Percentiles rank a stretch among this genome's conserved stretches.
These are phyloP conservation scores for Thermoascus crustaceus DNA, from an alignment of 2,329 filamentous ascomycete genomes.

Conservation along the genomic window DNA sequence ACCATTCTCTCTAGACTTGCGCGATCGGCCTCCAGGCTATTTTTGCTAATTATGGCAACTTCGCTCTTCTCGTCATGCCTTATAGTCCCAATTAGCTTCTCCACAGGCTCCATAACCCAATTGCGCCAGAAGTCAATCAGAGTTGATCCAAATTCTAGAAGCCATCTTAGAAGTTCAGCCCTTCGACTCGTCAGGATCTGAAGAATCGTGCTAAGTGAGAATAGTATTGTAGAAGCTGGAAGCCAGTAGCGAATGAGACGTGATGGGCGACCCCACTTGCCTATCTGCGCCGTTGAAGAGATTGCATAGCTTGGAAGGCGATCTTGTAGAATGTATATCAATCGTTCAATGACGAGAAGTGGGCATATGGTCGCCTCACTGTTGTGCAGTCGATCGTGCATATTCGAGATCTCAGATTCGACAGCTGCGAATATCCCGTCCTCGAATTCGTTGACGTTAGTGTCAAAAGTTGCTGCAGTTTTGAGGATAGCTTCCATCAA, in stretches of 20 bases:
- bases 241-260: constrained; percentile 80
- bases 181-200: constrained; percentile 65
- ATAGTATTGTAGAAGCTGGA: constrained; percentile 58
- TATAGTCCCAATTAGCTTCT: constrained; percentile 82
- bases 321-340: constrained; percentile 54
- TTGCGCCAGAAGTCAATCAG: constrained; percentile 88
- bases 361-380: constrained; percentile 2
- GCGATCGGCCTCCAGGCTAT: constrained; percentile 80
- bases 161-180: constrained; percentile 71
- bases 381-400: constrained; percentile 30
- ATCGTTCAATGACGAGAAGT: constrained; percentile 23
- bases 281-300: constrained; percentile 49
- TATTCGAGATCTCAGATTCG: constrained; percentile 53
- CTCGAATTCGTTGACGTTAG: constrained; percentile 47
- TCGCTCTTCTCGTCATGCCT: constrained; percentile 87
- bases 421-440: constrained; percentile 49
- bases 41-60: constrained; percentile 92
- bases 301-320: constrained; percentile 60
- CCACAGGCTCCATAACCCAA: constrained; percentile 82
- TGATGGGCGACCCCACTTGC: constrained; percentile 66
- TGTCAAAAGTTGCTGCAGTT: constrained; percentile 58
- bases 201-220: constrained; percentile 82
- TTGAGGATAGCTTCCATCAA: constrained; percentile 79
- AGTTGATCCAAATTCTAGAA: constrained; percentile 69
- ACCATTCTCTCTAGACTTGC: constrained; percentile 96